Evolutionary conservation across 805 yeast genomes (phyloP), one percentile per base, ranked within the genome.

Genomic region (Gaillardinia entomophila): DNA sequence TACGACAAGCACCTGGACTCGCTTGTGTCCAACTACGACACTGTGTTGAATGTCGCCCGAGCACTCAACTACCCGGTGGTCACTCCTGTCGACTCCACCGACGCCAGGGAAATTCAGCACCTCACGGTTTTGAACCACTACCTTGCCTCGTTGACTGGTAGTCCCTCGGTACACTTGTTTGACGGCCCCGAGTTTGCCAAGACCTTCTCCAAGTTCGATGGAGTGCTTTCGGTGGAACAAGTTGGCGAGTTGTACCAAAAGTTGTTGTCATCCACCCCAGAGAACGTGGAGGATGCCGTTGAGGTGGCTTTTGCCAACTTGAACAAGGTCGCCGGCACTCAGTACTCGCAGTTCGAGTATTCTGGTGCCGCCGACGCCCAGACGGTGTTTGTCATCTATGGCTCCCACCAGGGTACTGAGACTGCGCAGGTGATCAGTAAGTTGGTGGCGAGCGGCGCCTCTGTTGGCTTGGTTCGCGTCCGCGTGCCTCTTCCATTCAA

Each of bases 401-500:
- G 96, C 16, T 68, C 92, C 26, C 58, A 71, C 27, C 88, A 82
- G 53, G 62, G 82, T 12, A 65, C 76, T 34, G 59, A 75, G 35
- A 68, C 84, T 26, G 46, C 72, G 30, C 56, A 62, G 17, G 66
- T 71, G 18, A 62, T 79, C 29, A 42, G 52, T 22, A 50, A 52
- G 14, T 49, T 59, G 24, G 23, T 30, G n/a, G 54, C 57, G 31
- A 40, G 53, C 12, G 57, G 65, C n/a, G 33, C 42, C n/a, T 34
- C 32, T 6, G 71, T 76, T 32, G 95, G 88, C 42, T 74, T 81
- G 31, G 57, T 89, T 35, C 71, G 80, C 34, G 73, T 79, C 31
- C 75, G 96, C 59, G 75, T 85, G 27, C 90, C 94, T 34, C 62
- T 80, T 33, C 96, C 96, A 10, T 87, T 88, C 59, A 76, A 80